Base-by-base conservation (phyloP, 345 rosid genomes). In the Clausena lansium region DNA sequence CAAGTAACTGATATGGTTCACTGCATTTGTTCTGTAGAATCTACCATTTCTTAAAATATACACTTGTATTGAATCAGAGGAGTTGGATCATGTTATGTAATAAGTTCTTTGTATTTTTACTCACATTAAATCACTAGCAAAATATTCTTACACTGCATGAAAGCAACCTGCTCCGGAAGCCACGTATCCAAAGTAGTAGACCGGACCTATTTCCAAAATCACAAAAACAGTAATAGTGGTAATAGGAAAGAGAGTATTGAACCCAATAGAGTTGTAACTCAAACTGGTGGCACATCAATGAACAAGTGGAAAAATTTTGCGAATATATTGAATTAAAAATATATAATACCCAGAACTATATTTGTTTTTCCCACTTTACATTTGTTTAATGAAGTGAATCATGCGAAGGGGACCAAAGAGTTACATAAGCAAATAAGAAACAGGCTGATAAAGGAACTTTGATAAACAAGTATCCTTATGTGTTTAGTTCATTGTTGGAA, bases 81-180 rank as follows among this genome's bases (percentile, higher is more conserved):
- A 25, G 20, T 60, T 73, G 15, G 64, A 59, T 25, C 54, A 27
- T 73, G 22, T 60, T 59, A 52, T 72, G 38, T 73, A 67, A 60
- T 25, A 13, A 10, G 68, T 2, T 9, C 30, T 27, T 45, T 27
- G 35, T 47, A 30, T 45, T 45, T 74, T 38, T 11, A 20, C 38
- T 20, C n/a, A 28, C 10, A 10, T 60, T 36, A 59, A 63, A 55
- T 39, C 7, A 47, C 59, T 4, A n/a, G 68, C 6, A 67, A 60
- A n/a, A 41, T 47, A 55, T 71, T 84, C 95, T 87, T 85, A 96
- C 98, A 88, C 77, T 90, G 91, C 80, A 91, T 88, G 77, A 86
- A 92, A 69, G 95, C 78, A 84, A 96, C 92, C 87, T 96, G 99
- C 73, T 92, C 97, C 0, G 98, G 97, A 59, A 92, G 97, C 99